A percentile compares a stretch with the other conserved stretches of the same genome.
Evolutionary conservation across 148 eudicot genomes (phyloP).

Genomic region (Rhododendron molle): DNA sequence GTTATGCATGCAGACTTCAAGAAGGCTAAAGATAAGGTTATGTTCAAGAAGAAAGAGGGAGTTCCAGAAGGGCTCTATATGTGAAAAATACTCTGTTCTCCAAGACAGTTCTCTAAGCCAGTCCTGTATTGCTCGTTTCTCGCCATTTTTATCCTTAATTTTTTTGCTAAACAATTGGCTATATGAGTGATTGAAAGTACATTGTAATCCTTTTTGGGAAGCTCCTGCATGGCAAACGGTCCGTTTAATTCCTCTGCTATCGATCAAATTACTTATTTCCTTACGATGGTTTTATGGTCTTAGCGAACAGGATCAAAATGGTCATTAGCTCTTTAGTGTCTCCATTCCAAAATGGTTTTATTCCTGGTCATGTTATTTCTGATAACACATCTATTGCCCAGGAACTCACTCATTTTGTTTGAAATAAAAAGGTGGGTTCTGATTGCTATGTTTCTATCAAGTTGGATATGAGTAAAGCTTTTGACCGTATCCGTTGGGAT

Average conservation of each 20-base stretch:
- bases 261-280: not conserved
- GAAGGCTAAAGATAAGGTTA: conserved; percentile 86
- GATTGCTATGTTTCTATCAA: too few relatives aligned
- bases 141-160: not conserved
- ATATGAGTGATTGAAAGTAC: not conserved
- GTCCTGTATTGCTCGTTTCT: not conserved
- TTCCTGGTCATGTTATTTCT: too few relatives aligned
- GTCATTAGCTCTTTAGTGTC: too few relatives aligned
- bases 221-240: not conserved
- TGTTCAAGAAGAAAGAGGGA: conserved; percentile 93
- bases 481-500: too few relatives aligned
- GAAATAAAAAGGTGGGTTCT: too few relatives aligned
- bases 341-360: too few relatives aligned
- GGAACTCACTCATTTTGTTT: too few relatives aligned
- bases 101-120: not conserved
- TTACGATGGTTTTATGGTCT: not conserved
- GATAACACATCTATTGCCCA: too few relatives aligned
- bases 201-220: not conserved
- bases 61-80: conserved; percentile 89
- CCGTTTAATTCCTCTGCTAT: not conserved
- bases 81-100: conserved; percentile 26
- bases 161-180: not conserved
- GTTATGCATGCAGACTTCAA: conserved; percentile 73
- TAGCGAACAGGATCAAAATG: too few relatives aligned
- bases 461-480: too few relatives aligned